phyloP scores from a whole-genome alignment of 805 yeast species.

The Nakazawaea wickerhamii region DNA sequence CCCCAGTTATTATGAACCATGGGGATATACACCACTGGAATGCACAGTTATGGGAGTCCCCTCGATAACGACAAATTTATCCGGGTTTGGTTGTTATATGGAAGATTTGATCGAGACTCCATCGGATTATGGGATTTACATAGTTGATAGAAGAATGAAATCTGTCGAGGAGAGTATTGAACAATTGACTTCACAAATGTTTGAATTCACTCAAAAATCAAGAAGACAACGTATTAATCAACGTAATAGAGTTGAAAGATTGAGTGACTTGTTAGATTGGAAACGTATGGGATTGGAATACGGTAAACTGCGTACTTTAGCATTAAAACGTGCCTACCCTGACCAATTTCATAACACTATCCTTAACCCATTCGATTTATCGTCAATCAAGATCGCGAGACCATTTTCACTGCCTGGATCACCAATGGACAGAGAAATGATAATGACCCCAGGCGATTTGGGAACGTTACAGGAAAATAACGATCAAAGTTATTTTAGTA shows the following conservation, averaged over 20 bases:
- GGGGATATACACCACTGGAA: conserved; percentile 99
- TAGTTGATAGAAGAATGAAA: conserved; percentile 90
- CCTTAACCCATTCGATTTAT: conserved; percentile 29
- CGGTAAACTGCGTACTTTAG: conserved; percentile 87
- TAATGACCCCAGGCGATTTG: conserved; percentile 96
- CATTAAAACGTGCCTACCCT: conserved; percentile 91
- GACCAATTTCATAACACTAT: conserved; percentile 49
- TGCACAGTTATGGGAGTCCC: conserved; percentile 99
- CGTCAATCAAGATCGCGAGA: conserved; percentile 62
- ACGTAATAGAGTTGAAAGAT: conserved; percentile 92
- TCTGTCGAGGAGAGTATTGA: conserved; percentile 90
- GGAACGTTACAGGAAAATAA: conserved; percentile 93
- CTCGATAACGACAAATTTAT: conserved; percentile 88
- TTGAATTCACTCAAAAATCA: conserved; percentile 78
- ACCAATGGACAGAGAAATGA: conserved; percentile 64
- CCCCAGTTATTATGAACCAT: conserved; percentile 98
- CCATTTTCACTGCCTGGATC: conserved; percentile 98
- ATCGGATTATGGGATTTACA: conserved; percentile 92
- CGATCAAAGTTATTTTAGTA: conserved; percentile 65
- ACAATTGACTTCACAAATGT: conserved; percentile 87
- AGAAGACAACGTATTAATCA: conserved; percentile 97
- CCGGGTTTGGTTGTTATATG: conserved; percentile 98
- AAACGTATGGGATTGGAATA: conserved; percentile 97
- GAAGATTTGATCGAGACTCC: conserved; percentile 94
- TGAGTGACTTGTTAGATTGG: conserved; percentile 93